These are phyloP conservation scores for Logfia minima DNA, from an alignment of 129 eudicot species.

Conservation along the genomic window DNA sequence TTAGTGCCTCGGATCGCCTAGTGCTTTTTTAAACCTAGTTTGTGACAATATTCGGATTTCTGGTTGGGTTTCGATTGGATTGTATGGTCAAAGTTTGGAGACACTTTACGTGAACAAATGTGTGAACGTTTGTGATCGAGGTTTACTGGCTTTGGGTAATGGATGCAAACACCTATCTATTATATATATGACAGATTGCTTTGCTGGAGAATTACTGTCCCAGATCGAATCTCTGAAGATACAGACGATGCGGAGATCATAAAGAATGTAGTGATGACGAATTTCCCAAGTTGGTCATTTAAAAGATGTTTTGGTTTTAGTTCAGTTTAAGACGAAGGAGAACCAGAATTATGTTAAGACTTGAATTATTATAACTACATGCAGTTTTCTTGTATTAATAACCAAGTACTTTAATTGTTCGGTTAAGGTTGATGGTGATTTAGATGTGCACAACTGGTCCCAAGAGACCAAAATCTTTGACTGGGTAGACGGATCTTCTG, in stretches of 20 bases:
- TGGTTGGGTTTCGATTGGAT: constrained; percentile 62
- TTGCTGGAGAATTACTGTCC: constrained; percentile 28
- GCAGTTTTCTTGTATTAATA: no score
- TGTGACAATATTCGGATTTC: constrained; percentile 42
- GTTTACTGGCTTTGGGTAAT: constrained; percentile 44
- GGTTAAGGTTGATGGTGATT: no score
- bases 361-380: no score
- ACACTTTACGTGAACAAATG: constrained; percentile 62
- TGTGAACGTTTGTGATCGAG: constrained; percentile 43
- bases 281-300: neutral
- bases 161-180: constrained; percentile 50
- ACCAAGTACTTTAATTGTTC: no score
- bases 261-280: neutral
- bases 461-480: no score
- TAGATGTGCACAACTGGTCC: no score
- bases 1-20: no score
- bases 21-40: neutral
- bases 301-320: neutral
- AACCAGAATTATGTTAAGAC: no score
- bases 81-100: constrained; percentile 47
- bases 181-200: constrained; percentile 44
- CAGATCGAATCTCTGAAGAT: constrained; percentile 38
- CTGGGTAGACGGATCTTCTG: no score
- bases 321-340: no score
- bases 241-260: constrained; percentile 37